Evolutionary conservation across 495 filamentous ascomycete genomes (phyloP).

Genomic region (Aspergillus biplanus): DNA sequence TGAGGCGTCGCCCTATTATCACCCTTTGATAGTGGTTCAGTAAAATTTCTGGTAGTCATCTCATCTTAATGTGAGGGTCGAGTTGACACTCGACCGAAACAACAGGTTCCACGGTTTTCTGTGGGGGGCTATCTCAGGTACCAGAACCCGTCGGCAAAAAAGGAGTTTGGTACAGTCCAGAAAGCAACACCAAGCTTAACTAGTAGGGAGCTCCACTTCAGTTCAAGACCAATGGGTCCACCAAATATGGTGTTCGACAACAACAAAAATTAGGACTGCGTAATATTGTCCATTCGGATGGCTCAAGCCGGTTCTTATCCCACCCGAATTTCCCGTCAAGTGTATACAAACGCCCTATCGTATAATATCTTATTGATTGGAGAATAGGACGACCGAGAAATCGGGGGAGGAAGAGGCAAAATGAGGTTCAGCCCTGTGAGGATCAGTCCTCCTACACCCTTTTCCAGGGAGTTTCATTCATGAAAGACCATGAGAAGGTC

Average conservation of each 20-base stretch:
- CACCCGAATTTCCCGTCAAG: background rate
- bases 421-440: constrained; percentile 15
- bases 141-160: constrained; percentile 8
- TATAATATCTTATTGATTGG: background rate
- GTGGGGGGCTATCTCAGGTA: constrained; percentile 21
- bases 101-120: constrained; percentile 19
- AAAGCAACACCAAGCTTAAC: constrained; percentile 15
- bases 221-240: constrained; percentile 12
- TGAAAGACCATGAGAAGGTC: constrained; percentile 7
- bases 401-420: constrained; percentile 2
- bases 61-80: constrained; percentile 8
- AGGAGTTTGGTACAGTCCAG: constrained; percentile 6
- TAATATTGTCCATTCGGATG: too few species aligned
- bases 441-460: constrained; percentile 16
- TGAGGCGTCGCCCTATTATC: background rate
- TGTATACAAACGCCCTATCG: background rate
- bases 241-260: constrained; percentile 11
- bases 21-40: background rate
- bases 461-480: background rate
- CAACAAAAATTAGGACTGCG: background rate
- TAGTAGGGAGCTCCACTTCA: constrained; percentile 13
- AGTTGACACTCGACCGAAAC: constrained; percentile 19
- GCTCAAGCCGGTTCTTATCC: background rate
- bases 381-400: background rate
- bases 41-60: background rate